Conservation (phyloP, 352 stramenopile genomes). For the Lagenidium sp. region DNA sequence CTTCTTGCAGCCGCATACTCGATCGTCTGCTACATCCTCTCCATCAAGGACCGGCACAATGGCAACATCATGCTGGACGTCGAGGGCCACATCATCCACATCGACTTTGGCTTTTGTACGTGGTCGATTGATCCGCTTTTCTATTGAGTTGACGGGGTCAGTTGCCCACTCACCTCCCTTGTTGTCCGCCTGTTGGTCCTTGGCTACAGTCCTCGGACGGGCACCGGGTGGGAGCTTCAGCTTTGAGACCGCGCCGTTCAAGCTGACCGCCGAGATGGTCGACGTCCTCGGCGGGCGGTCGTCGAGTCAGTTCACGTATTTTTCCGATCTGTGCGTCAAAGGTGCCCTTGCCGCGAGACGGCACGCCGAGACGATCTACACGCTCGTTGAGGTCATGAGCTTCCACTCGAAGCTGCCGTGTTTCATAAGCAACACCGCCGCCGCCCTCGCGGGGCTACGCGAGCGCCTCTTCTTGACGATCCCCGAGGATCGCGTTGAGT, state of each 20-base stretch:
- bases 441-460: conserved; percentile 30
- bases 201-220: conserved; percentile 43
- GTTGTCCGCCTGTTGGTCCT: neutral
- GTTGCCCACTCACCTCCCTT: neutral
- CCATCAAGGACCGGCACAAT: conserved; percentile 99
- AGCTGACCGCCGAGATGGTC: conserved; percentile 94
- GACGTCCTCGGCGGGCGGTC: conserved; percentile 90
- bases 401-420: conserved; percentile 72
- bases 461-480: conserved; percentile 69
- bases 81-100: conserved; percentile 96
- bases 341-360: conserved; percentile 89
- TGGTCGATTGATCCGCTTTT: conserved; percentile 3
- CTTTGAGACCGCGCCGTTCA: conserved; percentile 97
- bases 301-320: conserved; percentile 89
- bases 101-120: conserved; percentile 98
- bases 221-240: conserved; percentile 89
- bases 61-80: conserved; percentile 99
- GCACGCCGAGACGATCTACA: conserved; percentile 91
- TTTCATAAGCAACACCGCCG: conserved; percentile 31
- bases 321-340: conserved; percentile 91
- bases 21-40: conserved; percentile 96
- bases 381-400: conserved; percentile 94
- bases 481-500: conserved; percentile 41
- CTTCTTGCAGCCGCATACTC: conserved; percentile 94
- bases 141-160: too few relatives aligned